A percentile compares a stretch with the other conserved stretches of the same genome.
phyloP scores from a whole-genome alignment of 345 rosid species.

The Gossypium australe region DNA sequence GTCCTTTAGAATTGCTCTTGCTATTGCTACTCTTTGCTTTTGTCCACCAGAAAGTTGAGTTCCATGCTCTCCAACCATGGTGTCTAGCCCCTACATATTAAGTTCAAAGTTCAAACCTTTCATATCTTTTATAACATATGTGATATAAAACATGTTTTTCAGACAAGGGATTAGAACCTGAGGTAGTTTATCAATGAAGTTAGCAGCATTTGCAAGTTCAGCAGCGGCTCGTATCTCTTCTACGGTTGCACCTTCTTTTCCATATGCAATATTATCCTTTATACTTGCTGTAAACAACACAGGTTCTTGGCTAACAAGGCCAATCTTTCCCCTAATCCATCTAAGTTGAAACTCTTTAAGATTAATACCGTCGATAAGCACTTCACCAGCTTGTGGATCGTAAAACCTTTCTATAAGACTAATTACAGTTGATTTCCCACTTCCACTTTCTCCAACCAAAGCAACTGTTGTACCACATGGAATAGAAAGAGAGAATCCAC shows the following conservation, averaged over 20 bases:
- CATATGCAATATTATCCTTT: slow-evolving; percentile 64
- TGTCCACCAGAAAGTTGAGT: no score
- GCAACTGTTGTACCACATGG: slow-evolving; percentile 69
- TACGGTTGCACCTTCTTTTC: slow-evolving; percentile 58
- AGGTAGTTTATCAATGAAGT: slow-evolving; percentile 50
- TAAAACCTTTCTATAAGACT: slow-evolving; percentile 76
- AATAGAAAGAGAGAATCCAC: slow-evolving; percentile 57
- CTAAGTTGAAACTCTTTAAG: slow-evolving; percentile 61
- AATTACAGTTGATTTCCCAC: slow-evolving; percentile 79
- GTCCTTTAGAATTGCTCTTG: no score
- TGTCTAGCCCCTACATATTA: slow-evolving; percentile 52
- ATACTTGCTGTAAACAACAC: slow-evolving; percentile 61
- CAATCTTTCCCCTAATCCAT: slow-evolving; percentile 71
- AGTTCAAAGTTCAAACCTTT: background rate
- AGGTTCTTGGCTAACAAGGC: slow-evolving; percentile 84
- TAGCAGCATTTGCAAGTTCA: slow-evolving; percentile 72
- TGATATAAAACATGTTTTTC: no score
- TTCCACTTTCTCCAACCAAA: slow-evolving; percentile 81
- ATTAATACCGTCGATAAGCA: slow-evolving; percentile 19
- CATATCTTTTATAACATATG: background rate
- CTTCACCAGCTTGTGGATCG: slow-evolving; percentile 61
- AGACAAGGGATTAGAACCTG: background rate
- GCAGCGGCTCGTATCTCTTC: slow-evolving; percentile 62
- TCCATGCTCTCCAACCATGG: slow-evolving; percentile 34
- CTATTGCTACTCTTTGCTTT: no score